Evolutionary conservation across 2,329 filamentous ascomycete species (phyloP), one percentile per base, ranked within the genome.

Genomic region (Cryphonectria carpinicola): DNA sequence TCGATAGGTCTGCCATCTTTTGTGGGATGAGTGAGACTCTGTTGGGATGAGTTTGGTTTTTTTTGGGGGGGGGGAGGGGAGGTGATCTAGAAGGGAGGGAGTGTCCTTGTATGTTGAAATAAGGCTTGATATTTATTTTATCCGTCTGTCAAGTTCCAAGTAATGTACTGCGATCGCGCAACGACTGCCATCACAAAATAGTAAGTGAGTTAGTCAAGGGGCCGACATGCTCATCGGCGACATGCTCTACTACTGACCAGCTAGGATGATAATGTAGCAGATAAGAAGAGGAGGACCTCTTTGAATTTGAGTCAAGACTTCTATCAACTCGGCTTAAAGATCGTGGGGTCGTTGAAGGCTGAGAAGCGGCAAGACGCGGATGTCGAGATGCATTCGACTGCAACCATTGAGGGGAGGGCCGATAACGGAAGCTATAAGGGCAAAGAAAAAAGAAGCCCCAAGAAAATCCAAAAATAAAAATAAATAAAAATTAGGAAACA

Each of bases 1-100:
- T 86, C 7, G 82, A 80, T 10, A 84, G 79, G 76, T 88, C 85
- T 61, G 88, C 85, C 88, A 89, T 89, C 6, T 17, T 65, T 28
- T 39, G 37, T 39, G 19, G 32, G 2, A 28, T 14, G 28, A 14
- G 56, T 14, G 28, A 60, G 32, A 28, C 28, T 39, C 37, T 8
- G 54, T 10, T 54, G 28, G 28, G 43, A 19, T n/a, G 49, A 22
- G n/a, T 32, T n/a, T n/a, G n/a, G n/a, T 13, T 13, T 19, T 7
- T 58, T 6, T 49, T 32, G 54, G 25, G n/a, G n/a, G n/a, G n/a
- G n/a, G n/a, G n/a, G n/a, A n/a, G n/a, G n/a, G n/a, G 28, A 39
- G 7, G 37, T 39, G 37, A 39, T 39, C 37, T 39, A 8, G 37
- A 39, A 39, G 37, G 37, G 11, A 11, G 37, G 37, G 7, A 39